These are phyloP conservation scores for Mortierella sp. DNA, from an alignment of 371 early-diverging fungal species.

Conservation along the genomic window DNA sequence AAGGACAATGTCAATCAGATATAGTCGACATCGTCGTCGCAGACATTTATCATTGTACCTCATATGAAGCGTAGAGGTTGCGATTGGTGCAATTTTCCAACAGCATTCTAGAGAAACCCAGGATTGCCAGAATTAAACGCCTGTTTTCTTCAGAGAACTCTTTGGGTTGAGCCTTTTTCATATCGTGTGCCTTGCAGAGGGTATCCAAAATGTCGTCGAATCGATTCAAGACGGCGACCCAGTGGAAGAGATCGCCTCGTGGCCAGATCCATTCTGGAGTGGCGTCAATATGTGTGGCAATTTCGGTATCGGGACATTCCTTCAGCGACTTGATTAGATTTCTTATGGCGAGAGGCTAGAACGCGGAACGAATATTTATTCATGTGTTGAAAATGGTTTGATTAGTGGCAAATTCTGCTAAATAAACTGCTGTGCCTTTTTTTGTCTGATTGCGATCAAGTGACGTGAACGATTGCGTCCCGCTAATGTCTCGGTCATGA, in stretches of 20 bases:
- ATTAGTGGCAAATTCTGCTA: slow-evolving; percentile 14
- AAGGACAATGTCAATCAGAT: not conserved
- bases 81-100: slow-evolving; percentile 97
- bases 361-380: not conserved
- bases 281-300: slow-evolving; percentile 64
- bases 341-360: slow-evolving; percentile 69
- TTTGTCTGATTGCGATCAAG: not conserved
- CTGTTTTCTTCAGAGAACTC: slow-evolving; percentile 69
- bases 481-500: not conserved
- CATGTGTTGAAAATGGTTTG: not conserved
- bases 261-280: slow-evolving; percentile 81
- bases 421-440: not conserved
- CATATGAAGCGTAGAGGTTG: slow-evolving; percentile 92
- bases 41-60: slow-evolving; percentile 66
- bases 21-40: not conserved
- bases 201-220: slow-evolving; percentile 87
- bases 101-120: slow-evolving; percentile 81
- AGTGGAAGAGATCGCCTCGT: slow-evolving; percentile 94
- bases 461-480: not conserved
- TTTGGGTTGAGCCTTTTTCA: slow-evolving; percentile 73
- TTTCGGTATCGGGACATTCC: slow-evolving; percentile 67
- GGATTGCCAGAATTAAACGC: slow-evolving; percentile 73
- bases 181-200: slow-evolving; percentile 73
- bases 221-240: slow-evolving; percentile 93
- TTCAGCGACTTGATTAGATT: slow-evolving; percentile 68